Percentiles rank a stretch among this genome's conserved stretches.
These are phyloP conservation scores for Candida albicans DNA, from an alignment of 1,139 yeast genomes.

Conservation along the genomic window DNA sequence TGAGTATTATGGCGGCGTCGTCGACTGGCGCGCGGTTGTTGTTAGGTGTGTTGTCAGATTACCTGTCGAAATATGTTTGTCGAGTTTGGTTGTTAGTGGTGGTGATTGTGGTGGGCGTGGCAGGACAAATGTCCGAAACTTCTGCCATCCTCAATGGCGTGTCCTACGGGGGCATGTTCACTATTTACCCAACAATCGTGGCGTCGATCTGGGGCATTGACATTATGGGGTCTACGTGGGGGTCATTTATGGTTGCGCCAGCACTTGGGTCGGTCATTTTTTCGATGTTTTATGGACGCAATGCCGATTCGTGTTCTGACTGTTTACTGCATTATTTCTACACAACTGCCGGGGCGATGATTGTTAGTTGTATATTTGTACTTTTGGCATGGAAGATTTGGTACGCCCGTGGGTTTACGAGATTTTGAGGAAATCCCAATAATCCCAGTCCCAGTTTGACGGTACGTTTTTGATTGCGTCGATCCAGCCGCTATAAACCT, in stretches of 20 bases:
- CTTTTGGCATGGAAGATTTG: slow-evolving; percentile 38
- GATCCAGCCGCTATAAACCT: slow-evolving; percentile 10
- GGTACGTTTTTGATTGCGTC: slow-evolving; percentile 1
- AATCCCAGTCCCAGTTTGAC: slow-evolving; percentile 1
- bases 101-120: slow-evolving; percentile 42
- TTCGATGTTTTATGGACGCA: slow-evolving; percentile 69
- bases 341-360: slow-evolving; percentile 32
- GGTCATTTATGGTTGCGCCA: slow-evolving; percentile 86
- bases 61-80: slow-evolving; percentile 27
- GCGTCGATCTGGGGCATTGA: slow-evolving; percentile 89
- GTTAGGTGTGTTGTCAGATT: slow-evolving; percentile 69
- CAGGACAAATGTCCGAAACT: slow-evolving; percentile 34
- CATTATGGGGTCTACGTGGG: slow-evolving; percentile 92
- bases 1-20: slow-evolving; percentile 39
- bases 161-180: slow-evolving; percentile 81
- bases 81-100: slow-evolving; percentile 46
- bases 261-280: slow-evolving; percentile 77
- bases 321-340: slow-evolving; percentile 27
- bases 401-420: slow-evolving; percentile 28
- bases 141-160: slow-evolving; percentile 60
- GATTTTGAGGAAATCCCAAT: slow-evolving; percentile 4
- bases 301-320: slow-evolving; percentile 46
- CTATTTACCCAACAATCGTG: slow-evolving; percentile 79
- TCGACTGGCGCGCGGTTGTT: slow-evolving; percentile 51
- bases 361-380: slow-evolving; percentile 31